Evolutionary conservation across 2,329 filamentous ascomycete species (phyloP).

Genomic region (Elsinoe fawcettii): DNA sequence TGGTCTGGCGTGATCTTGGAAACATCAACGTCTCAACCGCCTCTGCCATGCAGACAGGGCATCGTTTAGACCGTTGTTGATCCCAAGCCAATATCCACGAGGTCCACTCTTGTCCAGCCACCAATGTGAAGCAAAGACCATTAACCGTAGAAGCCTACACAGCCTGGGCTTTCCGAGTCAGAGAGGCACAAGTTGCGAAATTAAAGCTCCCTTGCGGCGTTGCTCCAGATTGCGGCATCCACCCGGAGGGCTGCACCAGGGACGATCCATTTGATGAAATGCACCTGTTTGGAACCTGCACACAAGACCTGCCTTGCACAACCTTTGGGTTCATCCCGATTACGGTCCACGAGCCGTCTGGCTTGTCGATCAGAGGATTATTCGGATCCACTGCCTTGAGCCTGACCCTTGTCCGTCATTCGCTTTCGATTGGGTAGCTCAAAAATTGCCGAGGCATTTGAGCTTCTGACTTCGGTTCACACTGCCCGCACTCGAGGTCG

Average conservation of each 20-base stretch:
- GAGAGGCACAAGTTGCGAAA: not conserved
- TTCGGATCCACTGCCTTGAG: conserved; percentile 6
- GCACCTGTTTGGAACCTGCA: too few species aligned
- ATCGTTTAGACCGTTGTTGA: conserved; percentile 3
- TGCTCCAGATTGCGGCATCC: conserved; percentile 12
- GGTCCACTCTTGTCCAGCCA: not conserved
- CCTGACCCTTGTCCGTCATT: conserved; percentile 5
- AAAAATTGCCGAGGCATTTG: conserved; percentile 5
- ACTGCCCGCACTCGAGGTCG: not conserved
- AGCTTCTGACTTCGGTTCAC: conserved; percentile 4
- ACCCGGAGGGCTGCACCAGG: conserved; percentile 2
- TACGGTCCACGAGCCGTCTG: conserved; percentile 9
- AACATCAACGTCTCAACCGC: conserved; percentile 3
- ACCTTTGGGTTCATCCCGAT: not conserved
- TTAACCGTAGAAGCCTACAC: not conserved
- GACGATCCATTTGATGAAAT: too few species aligned
- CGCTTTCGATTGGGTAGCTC: not conserved
- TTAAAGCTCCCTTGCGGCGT: conserved; percentile 1
- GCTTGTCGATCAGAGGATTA: conserved; percentile 10
- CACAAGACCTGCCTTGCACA: not conserved
- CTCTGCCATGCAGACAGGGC: not conserved
- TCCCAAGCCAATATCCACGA: conserved; percentile 6
- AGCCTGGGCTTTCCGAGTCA: not conserved
- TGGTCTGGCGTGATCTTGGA: not conserved
- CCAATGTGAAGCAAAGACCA: not conserved